Evolutionary conservation across 345 rosid genomes (phyloP), one percentile per base, ranked within the genome.

Genomic region (Viola odorata): DNA sequence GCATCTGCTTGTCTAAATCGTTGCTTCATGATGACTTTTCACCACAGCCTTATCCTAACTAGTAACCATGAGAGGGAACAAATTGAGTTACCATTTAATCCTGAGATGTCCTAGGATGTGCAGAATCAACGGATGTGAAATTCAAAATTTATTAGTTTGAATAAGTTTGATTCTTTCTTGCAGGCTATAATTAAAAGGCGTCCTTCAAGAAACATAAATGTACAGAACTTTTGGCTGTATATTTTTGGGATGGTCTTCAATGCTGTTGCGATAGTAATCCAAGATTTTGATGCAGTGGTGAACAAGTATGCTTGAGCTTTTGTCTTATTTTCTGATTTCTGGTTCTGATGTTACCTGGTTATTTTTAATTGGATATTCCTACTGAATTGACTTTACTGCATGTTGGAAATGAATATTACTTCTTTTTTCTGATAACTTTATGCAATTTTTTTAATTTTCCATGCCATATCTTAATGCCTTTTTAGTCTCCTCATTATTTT

Each of bases 181-280:
- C 86, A 94, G 97, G 97, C 99, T 55, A 94, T 94, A 74, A 90
- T 88, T 13, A 94, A 90, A 73, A 94, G 68, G 77, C 84, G 91
- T 5, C 96, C 96, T 50, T 86, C 99, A 47, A 94, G 97, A 73
- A 90, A 94, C 68, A 81, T 94, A 67, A 94, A 90, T 65, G 99
- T 88, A 67, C 97, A 94, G 67, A 94, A 94, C 68, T 88, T 94
- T 80, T 94, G 96, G 95, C 69, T 94, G 66, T 94, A 94, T 71
- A 79, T 85, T 65, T 94, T 90, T 57, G 99, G 99, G 73, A 90
- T 94, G 96, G 78, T 77, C 65, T 94, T 94, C 84, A 94, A 94
- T 81, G 97, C 95, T 62, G 53, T 83, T 67, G 99, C 95, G 12
- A 94, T 90, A 64, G 62, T 94, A 62, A 67, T 86, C 66, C 97